Percentiles rank a stretch among this genome's conserved stretches.
These are phyloP conservation scores for Neoboletus magnificus DNA, from an alignment of 768 basidiomycete species.

Conservation along the genomic window DNA sequence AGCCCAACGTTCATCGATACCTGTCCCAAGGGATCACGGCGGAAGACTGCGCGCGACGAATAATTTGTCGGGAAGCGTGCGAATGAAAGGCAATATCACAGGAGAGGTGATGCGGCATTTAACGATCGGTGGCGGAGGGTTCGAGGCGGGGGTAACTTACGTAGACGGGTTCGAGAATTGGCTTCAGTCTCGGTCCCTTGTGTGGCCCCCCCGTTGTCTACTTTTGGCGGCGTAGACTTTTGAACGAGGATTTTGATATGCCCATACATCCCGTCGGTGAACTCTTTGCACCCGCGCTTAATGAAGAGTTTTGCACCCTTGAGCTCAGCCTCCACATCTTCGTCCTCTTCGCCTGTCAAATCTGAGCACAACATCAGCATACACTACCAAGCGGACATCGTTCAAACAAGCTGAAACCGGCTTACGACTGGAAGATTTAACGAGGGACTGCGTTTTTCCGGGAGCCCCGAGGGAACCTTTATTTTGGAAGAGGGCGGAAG, in stretches of 20 bases:
- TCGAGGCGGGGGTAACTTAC: slow-evolving; percentile 27
- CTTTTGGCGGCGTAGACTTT: slow-evolving; percentile 1
- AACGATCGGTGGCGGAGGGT: slow-evolving; percentile 20
- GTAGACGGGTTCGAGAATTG: slow-evolving; percentile 27
- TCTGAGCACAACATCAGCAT: slow-evolving; percentile 12
- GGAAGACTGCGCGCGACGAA: slow-evolving; percentile 47
- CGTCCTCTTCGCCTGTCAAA: slow-evolving; percentile 65
- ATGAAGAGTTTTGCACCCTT: slow-evolving; percentile 57
- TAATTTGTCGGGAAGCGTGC: not conserved
- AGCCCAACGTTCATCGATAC: slow-evolving; percentile 66
- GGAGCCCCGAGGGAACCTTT: not conserved
- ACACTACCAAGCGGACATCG: not conserved
- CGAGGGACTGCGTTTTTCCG: not conserved
- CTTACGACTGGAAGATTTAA: slow-evolving; percentile 20
- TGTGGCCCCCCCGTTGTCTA: not conserved
- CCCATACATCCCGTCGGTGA: slow-evolving; percentile 58
- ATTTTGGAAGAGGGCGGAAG: not conserved
- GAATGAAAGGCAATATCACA: not conserved
- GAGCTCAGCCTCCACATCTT: slow-evolving; percentile 52
- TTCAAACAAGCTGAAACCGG: not conserved
- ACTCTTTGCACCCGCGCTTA: slow-evolving; percentile 41
- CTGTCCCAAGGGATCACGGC: slow-evolving; percentile 67
- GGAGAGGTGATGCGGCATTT: slow-evolving; percentile 5
- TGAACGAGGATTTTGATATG: slow-evolving; percentile 57
- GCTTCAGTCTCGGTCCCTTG: slow-evolving; percentile 5